Evolutionary conservation across 129 eudicot genomes (phyloP), one percentile per base, ranked within the genome.

Genomic region (Erigeron canadensis): DNA sequence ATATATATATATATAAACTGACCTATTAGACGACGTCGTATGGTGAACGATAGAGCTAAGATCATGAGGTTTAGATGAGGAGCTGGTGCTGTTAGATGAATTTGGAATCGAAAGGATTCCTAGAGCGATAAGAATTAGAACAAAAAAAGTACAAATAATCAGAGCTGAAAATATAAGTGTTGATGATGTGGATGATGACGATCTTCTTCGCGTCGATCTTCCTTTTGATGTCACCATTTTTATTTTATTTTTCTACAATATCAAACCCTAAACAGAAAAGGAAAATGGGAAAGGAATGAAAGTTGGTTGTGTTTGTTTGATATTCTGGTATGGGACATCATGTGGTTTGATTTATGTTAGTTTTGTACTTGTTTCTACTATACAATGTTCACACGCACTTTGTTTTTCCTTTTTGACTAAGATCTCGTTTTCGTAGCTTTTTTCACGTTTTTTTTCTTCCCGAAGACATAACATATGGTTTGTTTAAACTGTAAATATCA

Each of bases 101-200:
- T 81, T 80, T 0, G 91, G 85, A 63, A 92, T 60, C 21, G 95
- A 84, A 55, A 89, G 79, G 18, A 89, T 80, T 60, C 95, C 86
- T 59, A 86, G 81, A 44, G 85, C 81, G 48, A 92, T 81, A 28
- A 92, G 85, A 72, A 85, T 75, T 50, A 92, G 62, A 63, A 86
- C 41, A 74, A 86, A 77, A 59, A 89, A 89, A 1, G 86, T 82
- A 13, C 83, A 75, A 56, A 80, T 70, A 0, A 92, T 53, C 17
- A 82, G 40, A 41, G 78, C 34, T 5, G 87, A 76, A 48, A 89
- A 86, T 5, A 89, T 51, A 22, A 89, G 48, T 38, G 91, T 83
- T 6, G 91, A 86, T 41, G 91, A 72, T 19, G 89, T 60, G 12
- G 89, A 85, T 41, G 94, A 76, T 22, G 89, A 62, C 46, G 87